Conservation (phyloP, 176 grass and related monocot species). For the Rhynchospora breviuscula region DNA sequence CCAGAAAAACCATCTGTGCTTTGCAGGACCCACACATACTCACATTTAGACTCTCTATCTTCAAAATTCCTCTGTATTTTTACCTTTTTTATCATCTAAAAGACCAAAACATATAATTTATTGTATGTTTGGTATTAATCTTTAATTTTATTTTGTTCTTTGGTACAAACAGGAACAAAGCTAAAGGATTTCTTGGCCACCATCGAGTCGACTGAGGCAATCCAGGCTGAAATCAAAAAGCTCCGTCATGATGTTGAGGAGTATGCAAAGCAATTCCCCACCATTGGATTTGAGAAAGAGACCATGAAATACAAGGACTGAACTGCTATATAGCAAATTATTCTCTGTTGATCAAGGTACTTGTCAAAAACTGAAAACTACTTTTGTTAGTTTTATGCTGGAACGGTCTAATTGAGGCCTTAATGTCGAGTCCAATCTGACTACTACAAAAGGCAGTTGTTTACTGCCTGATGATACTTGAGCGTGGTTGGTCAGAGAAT, state of each 20-base stretch:
- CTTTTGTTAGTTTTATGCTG: background rate
- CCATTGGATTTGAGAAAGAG: constrained; percentile 98
- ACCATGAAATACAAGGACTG: constrained; percentile 94
- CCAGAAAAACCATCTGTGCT: background rate
- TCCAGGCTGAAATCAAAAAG: constrained; percentile 88
- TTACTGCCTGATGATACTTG: background rate
- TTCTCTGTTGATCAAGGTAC: constrained; percentile 1
- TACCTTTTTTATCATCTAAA: background rate
- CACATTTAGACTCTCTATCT: background rate
- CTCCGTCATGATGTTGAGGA: constrained; percentile 82
- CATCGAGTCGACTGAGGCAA: constrained; percentile 56
- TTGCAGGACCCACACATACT: background rate
- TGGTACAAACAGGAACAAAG: constrained; percentile 57
- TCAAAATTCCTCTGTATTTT: background rate
- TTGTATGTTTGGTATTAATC: background rate
- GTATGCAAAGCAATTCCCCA: constrained; percentile 96
- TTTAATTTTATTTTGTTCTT: constrained; percentile 17
- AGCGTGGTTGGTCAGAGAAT: background rate
- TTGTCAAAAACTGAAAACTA: background rate
- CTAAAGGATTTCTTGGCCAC: constrained; percentile 95
- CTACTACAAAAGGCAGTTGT: background rate
- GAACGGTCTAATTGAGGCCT: background rate
- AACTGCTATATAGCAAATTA: background rate
- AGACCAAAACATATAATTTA: background rate
- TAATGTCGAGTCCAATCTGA: background rate